Percentiles rank a stretch among this genome's conserved stretches.
phyloP scores from a whole-genome alignment of 768 basidiomycete genomes.

The Termitomyces sp. region DNA sequence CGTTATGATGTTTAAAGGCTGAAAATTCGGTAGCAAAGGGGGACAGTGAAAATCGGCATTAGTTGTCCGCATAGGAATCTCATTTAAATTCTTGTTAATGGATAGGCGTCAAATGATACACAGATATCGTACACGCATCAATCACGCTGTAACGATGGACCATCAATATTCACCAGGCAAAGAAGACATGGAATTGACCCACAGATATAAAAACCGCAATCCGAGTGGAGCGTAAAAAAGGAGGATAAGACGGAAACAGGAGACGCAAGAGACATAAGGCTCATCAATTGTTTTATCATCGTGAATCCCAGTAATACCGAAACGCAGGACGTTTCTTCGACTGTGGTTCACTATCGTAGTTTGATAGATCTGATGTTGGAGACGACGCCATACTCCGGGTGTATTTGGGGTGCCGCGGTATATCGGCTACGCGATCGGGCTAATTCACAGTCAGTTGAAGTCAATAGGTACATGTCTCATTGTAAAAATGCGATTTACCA shows the following conservation, averaged over 20 bases:
- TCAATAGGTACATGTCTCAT: not conserved
- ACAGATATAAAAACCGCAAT: not conserved
- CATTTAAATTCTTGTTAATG: not conserved
- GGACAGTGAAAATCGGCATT: too few species aligned
- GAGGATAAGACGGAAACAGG: not conserved
- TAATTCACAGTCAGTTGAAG: not conserved
- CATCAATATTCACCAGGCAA: not conserved
- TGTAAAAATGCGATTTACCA: conserved; percentile 1
- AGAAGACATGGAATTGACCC: not conserved
- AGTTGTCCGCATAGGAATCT: not conserved
- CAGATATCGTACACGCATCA: not conserved
- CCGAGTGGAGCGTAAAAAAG: not conserved
- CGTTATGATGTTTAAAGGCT: not conserved
- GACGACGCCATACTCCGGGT: conserved; percentile 7
- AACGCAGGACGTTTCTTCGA: conserved; percentile 21
- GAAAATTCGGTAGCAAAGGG: not conserved
- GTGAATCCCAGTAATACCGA: conserved; percentile 27
- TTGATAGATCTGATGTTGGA: conserved; percentile 16
- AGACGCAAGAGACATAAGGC: not conserved
- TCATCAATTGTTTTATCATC: conserved; percentile 3
- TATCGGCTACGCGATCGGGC: conserved; percentile 11
- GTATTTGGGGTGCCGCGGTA: conserved; percentile 8
- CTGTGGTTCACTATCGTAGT: conserved; percentile 18
- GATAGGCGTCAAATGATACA: not conserved
- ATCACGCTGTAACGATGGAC: not conserved